A percentile compares a stretch with the other conserved stretches of the same genome.
Conservation (phyloP, 2,329 filamentous ascomycete species). For the Penicillium olsonii region DNA sequence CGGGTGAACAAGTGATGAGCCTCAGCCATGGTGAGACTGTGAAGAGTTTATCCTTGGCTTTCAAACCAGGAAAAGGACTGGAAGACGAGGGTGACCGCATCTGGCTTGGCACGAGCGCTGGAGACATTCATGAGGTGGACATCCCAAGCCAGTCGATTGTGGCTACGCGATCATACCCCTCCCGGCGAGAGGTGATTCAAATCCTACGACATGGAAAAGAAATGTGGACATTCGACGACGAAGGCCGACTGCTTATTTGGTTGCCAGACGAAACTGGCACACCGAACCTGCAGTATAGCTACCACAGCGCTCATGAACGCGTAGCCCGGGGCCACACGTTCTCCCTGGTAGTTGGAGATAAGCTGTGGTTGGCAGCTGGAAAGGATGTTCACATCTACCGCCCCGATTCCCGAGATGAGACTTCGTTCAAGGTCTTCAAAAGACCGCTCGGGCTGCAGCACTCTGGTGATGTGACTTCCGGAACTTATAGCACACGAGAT, state of each 20-base stretch:
- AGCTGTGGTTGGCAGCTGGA: conserved; percentile 84
- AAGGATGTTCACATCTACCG: conserved; percentile 85
- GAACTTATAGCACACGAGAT: conserved; percentile 71
- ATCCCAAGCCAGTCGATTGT: conserved; percentile 71
- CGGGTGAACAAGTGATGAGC: conserved; percentile 79
- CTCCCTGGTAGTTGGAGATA: conserved; percentile 80
- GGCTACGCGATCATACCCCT: conserved; percentile 71
- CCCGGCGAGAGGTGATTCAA: conserved; percentile 74
- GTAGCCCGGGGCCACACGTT: conserved; percentile 81
- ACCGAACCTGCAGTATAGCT: conserved; percentile 72
- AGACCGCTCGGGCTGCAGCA: conserved; percentile 70
- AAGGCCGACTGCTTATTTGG: conserved; percentile 86
- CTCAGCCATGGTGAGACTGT: conserved; percentile 81
- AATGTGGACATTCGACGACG: conserved; percentile 91
- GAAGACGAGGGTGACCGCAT: conserved; percentile 78
- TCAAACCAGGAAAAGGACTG: conserved; percentile 77
- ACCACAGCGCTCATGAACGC: conserved; percentile 68
- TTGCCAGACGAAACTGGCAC: conserved; percentile 71
- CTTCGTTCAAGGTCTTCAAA: conserved; percentile 73
- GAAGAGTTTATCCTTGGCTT: conserved; percentile 77
- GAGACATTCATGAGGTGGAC: conserved; percentile 88
- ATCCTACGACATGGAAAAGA: conserved; percentile 86
- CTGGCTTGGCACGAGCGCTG: conserved; percentile 87
- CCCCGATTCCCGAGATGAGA: conserved; percentile 67
- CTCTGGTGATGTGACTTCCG: conserved; percentile 84